A percentile compares a stretch with the other conserved stretches of the same genome.
Evolutionary conservation across 805 yeast species (phyloP).

Genomic region (Metahyphopichia silvanorum): DNA sequence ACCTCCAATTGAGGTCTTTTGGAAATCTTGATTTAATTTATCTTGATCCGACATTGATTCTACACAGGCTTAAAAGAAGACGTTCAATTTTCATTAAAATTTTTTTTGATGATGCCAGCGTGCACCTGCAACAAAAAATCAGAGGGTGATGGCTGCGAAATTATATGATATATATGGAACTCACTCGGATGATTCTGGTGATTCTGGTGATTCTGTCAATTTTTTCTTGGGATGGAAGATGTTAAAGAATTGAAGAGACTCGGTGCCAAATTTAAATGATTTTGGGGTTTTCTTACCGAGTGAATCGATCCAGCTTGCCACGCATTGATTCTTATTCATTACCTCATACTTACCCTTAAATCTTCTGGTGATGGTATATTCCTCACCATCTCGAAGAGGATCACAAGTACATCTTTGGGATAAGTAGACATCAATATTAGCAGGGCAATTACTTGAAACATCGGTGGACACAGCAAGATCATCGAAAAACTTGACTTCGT

Average conservation of each 20-base stretch:
- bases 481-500: conserved; percentile 9
- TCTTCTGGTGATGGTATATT: not conserved
- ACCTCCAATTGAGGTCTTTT: conserved; percentile 36
- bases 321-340: conserved; percentile 3
- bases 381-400: conserved; percentile 2
- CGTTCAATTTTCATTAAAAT: not conserved
- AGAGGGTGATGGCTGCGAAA: too few species aligned
- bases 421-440: conserved; percentile 6
- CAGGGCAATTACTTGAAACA: conserved; percentile 11
- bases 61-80: conserved; percentile 1
- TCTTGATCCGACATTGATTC: conserved; percentile 31
- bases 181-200: too few species aligned
- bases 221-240: not conserved
- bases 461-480: conserved; percentile 8
- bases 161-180: too few species aligned
- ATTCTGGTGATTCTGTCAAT: too few species aligned
- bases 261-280: conserved; percentile 1
- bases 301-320: conserved; percentile 2
- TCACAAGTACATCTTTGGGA: conserved; percentile 9
- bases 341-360: conserved; percentile 2
- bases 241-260: not conserved
- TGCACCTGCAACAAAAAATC: too few species aligned
- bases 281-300: conserved; percentile 2
- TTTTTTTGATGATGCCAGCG: too few species aligned
- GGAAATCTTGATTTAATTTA: conserved; percentile 42